Evolutionary conservation across 2,329 filamentous ascomycete species (phyloP), one percentile per base, ranked within the genome.

Genomic region (Apiospora sp.): DNA sequence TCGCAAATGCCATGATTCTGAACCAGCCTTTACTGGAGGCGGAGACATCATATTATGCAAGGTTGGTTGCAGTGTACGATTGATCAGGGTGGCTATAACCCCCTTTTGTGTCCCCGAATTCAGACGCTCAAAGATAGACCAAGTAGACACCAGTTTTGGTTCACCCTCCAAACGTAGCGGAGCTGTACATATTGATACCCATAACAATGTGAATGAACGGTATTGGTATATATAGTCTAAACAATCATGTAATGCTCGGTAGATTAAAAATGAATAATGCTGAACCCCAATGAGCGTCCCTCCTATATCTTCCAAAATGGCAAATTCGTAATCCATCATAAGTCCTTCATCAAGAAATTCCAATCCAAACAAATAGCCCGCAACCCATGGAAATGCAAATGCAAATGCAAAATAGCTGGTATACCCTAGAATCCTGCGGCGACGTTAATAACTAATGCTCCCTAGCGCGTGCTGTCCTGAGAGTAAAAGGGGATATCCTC

Each of bases 151-250:
- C 34, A 1, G 3, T 7, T 8, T 34, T 30, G 10, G 51, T 6
- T 19, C 4, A 30, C 27, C 3, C 16, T 3, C 14, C 22, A 2
- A 54, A 16, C 24, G 6, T 30, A 61, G 7, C 30, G 7, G 1
- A 22, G 0, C 4, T 12, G 51, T 14, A 16, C 5, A 22, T 1
- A n/a, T 8, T 22, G 16, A 30, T 22, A 22, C 19, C 10, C 27
- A 7, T 37, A 3, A 61, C 12, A 7, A 8, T 7, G 8, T 34
- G 34, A 64, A 64, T n/a, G 58, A 64, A 64, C 24, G 58, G 58
- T 64, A 64, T 64, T 64, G 58, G 34, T 64, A 41, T 61, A 51
- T 51, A 12, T 64, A 64, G 30, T 61, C 30, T 61, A 61, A 61
- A 34, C 10, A 10, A 64, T 24, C 14, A 64, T 64, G 58, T 34